A percentile compares a stretch with the other conserved stretches of the same genome.
phyloP scores from a whole-genome alignment of 2,329 filamentous ascomycete genomes.

The Xylariaceae sp. region DNA sequence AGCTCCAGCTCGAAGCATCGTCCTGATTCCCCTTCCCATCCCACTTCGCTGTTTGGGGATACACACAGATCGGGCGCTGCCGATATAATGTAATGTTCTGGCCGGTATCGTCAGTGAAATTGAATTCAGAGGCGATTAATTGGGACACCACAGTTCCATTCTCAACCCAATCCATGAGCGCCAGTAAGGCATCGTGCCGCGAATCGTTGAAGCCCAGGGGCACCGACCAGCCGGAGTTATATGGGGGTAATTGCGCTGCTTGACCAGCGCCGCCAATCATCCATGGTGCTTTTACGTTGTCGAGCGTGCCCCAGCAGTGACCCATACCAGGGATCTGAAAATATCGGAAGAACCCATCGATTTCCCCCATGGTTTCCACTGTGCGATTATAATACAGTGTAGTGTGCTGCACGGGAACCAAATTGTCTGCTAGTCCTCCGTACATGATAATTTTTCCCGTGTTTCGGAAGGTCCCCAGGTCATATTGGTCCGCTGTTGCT shows the following conservation, averaged over 20 bases:
- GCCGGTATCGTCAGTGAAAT: slow-evolving; percentile 17
- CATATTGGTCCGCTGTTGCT: slow-evolving; percentile 24
- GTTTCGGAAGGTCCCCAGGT: slow-evolving; percentile 22
- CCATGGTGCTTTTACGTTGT: slow-evolving; percentile 26
- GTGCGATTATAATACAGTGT: slow-evolving; percentile 24
- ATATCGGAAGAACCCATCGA: slow-evolving; percentile 43
- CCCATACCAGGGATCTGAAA: slow-evolving; percentile 42
- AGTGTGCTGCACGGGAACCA: slow-evolving; percentile 23
- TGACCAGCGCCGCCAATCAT: slow-evolving; percentile 26
- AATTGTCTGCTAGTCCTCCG: slow-evolving; percentile 25
- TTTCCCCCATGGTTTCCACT: slow-evolving; percentile 22
- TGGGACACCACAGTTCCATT: slow-evolving; percentile 16
- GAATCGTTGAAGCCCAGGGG: slow-evolving; percentile 21
- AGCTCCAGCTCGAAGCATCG: slow-evolving; percentile 29
- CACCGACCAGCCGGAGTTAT: slow-evolving; percentile 21
- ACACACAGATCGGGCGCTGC: slow-evolving; percentile 37
- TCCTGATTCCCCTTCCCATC: slow-evolving; percentile 26
- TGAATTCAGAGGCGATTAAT: slow-evolving; percentile 26
- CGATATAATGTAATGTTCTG: slow-evolving; percentile 31
- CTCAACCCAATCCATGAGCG: slow-evolving; percentile 29
- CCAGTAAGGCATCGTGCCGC: slow-evolving; percentile 23
- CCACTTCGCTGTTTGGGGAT: slow-evolving; percentile 28
- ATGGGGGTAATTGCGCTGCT: slow-evolving; percentile 24
- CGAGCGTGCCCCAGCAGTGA: slow-evolving; percentile 32
- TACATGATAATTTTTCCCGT: slow-evolving; percentile 29